Evolutionary conservation across 768 basidiomycete genomes (phyloP).

Genomic region (Naganishia vaughanmartiniae): DNA sequence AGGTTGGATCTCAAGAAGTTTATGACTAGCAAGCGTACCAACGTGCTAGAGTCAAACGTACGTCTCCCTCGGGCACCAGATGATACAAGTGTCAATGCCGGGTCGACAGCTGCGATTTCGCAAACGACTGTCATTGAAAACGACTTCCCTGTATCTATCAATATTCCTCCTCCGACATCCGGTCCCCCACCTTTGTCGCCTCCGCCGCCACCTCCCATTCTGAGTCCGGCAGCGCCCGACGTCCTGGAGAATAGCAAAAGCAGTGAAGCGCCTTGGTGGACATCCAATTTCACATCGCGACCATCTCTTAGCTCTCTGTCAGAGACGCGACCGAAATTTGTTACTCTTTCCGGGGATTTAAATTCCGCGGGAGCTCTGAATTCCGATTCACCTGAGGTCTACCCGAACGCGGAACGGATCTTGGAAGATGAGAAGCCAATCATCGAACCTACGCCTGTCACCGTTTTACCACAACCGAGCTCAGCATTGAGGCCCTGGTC

Average conservation of each 20-base stretch:
- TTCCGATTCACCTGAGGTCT: background rate
- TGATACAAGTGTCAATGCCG: background rate
- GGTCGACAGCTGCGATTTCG: background rate
- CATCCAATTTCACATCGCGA: background rate
- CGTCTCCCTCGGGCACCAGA: background rate
- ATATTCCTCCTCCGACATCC: background rate
- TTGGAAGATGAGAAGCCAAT: background rate
- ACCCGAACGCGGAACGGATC: background rate
- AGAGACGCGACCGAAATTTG: background rate
- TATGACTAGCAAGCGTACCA: conserved; percentile 7
- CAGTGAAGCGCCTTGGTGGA: conserved; percentile 8
- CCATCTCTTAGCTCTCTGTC: conserved; percentile 6
- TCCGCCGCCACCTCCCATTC: background rate
- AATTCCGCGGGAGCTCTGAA: background rate
- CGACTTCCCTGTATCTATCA: background rate
- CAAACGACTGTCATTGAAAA: background rate
- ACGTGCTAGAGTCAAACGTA: background rate
- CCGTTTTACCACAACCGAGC: background rate
- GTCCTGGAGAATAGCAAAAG: background rate
- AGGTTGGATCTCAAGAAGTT: conserved; percentile 29
- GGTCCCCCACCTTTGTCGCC: background rate
- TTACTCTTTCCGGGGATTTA: background rate
- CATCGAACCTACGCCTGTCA: background rate
- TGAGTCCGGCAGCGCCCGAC: background rate
- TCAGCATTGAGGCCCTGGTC: background rate